Evolutionary conservation across 2,329 filamentous ascomycete species (phyloP).

Genomic region (Aspergillus ustus): DNA sequence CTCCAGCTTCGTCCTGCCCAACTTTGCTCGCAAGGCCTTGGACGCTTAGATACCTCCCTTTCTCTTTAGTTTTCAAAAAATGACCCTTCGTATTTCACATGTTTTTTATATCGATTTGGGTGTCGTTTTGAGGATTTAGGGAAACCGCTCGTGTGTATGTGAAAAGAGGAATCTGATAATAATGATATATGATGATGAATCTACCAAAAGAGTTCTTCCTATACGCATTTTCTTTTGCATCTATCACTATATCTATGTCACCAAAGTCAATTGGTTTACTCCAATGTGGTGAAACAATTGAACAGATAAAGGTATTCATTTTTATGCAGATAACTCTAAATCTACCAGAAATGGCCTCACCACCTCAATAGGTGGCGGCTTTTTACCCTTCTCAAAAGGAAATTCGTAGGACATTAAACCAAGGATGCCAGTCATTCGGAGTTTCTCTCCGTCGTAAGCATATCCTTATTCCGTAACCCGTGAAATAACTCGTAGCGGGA

Average conservation of each 20-base stretch:
- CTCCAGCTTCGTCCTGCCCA: conserved; percentile 90
- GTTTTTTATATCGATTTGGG: conserved; percentile 7
- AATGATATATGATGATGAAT: conserved; percentile 28
- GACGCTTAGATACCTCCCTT: conserved; percentile 29
- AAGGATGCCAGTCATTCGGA: conserved; percentile 19
- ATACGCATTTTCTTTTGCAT: background rate
- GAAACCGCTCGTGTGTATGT: background rate
- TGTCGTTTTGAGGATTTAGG: conserved; percentile 14
- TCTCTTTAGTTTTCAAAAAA: conserved; percentile 25
- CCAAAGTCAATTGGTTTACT: background rate
- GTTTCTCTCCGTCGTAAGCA: conserved; percentile 5
- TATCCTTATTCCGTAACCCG: conserved; percentile 27
- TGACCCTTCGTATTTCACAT: conserved; percentile 24
- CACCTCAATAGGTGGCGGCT: conserved; percentile 8
- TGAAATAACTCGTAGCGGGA: conserved; percentile 33
- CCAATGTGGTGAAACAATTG: background rate
- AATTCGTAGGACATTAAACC: conserved; percentile 28
- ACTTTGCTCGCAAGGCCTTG: conserved; percentile 80
- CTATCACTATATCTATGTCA: background rate
- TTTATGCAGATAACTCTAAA: conserved; percentile 24
- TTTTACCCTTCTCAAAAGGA: conserved; percentile 22
- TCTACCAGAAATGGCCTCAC: conserved; percentile 22
- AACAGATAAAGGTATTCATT: conserved; percentile 21
- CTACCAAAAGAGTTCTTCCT: conserved; percentile 11
- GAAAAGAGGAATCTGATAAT: conserved; percentile 16